These are phyloP conservation scores for Solanum phureja DNA, from an alignment of 257 asterid species.

Conservation along the genomic window DNA sequence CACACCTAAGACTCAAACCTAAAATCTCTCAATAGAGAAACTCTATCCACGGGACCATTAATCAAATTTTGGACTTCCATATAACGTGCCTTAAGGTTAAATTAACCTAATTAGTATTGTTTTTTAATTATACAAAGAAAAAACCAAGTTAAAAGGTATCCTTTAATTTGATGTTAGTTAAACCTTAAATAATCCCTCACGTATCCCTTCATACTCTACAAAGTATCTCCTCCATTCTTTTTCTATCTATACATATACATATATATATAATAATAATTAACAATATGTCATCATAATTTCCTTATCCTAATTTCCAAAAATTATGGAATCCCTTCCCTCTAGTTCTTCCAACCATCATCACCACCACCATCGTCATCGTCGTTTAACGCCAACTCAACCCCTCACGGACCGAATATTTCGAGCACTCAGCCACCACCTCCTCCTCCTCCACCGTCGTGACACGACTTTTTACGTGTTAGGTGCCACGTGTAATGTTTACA, in stretches of 20 bases:
- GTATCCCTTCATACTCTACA: slow-evolving; percentile 55
- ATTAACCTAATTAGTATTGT: neutral
- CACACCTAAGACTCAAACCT: neutral
- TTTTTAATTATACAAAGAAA: neutral
- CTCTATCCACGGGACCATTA: neutral
- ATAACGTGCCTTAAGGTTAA: slow-evolving; percentile 35
- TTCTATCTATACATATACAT: neutral
- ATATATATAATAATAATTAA: too few species aligned
- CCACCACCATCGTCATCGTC: slow-evolving; percentile 13
- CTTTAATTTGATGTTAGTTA: neutral
- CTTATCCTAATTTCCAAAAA: neutral
- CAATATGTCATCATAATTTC: neutral
- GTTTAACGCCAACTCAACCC: slow-evolving; percentile 35
- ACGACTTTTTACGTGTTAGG: slow-evolving; percentile 68
- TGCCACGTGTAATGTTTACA: slow-evolving; percentile 87
- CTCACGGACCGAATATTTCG: slow-evolving; percentile 60
- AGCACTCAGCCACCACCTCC: slow-evolving; percentile 73
- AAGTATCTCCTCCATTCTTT: slow-evolving; percentile 28
- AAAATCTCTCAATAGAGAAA: too few species aligned
- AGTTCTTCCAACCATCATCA: slow-evolving; percentile 25
- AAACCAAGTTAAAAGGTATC: slow-evolving; percentile 2
- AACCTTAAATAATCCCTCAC: slow-evolving; percentile 48
- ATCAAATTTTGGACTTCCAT: neutral
- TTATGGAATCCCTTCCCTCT: slow-evolving; percentile 55
- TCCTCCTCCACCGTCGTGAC: slow-evolving; percentile 73